A percentile compares a stretch with the other conserved stretches of the same genome.
Conservation (phyloP, 2,329 filamentous ascomycete genomes). For the Cladosporium sp. region DNA sequence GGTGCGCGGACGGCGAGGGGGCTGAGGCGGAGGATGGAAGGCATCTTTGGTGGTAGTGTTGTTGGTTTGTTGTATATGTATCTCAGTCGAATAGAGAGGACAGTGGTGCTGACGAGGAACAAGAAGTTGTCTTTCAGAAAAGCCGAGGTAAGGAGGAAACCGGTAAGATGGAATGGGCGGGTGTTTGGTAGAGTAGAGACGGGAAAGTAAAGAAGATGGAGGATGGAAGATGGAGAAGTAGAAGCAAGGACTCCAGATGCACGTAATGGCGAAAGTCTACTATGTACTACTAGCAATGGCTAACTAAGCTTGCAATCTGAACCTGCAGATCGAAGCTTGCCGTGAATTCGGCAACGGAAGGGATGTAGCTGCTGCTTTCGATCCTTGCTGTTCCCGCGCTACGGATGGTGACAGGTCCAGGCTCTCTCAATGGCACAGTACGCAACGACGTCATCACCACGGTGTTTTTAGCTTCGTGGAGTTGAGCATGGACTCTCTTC, state of each 20-base stretch:
- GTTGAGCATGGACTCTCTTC: too few species aligned
- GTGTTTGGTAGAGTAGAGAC: background rate
- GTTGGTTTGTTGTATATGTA: background rate
- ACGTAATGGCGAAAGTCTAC: constrained; percentile 5
- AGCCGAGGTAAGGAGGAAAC: background rate
- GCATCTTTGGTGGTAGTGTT: constrained; percentile 4
- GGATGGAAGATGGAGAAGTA: constrained; percentile 2
- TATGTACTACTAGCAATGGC: background rate
- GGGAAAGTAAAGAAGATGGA: background rate
- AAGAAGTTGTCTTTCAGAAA: too few species aligned
- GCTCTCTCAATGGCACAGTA: too few species aligned
- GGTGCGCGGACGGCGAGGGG: constrained; percentile 21
- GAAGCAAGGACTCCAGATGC: constrained; percentile 5
- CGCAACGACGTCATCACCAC: too few species aligned
- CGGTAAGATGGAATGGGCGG: background rate
- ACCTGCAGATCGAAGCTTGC: constrained; percentile 4
- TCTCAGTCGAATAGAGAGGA: background rate
- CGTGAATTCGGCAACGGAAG: background rate
- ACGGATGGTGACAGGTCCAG: background rate
- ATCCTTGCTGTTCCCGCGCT: background rate
- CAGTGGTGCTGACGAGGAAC: background rate
- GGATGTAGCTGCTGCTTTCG: background rate
- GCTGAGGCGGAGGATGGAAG: constrained; percentile 18
- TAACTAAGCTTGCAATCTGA: background rate
- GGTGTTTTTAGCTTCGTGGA: too few species aligned